phyloP scores from a whole-genome alignment of 208 protist species.

The Trypanosoma conorhini region DNA sequence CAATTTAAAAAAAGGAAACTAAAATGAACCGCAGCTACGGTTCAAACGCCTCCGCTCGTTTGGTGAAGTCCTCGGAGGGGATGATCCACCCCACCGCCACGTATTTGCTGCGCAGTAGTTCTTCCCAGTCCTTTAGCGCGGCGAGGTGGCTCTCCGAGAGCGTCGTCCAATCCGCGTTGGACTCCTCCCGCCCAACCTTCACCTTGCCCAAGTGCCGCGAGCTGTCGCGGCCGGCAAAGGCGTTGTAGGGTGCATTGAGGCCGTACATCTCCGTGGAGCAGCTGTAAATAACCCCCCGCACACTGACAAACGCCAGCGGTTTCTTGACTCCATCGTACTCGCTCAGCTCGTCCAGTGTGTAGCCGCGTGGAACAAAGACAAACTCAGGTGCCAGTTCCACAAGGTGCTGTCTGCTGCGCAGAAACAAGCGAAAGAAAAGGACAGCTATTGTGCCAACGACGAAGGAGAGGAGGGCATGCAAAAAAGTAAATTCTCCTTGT shows the following conservation, averaged over 20 bases:
- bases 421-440: constrained; percentile 22
- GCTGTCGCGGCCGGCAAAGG: constrained; percentile 85
- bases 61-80: constrained; percentile 54
- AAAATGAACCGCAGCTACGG: constrained; percentile 25
- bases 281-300: constrained; percentile 89
- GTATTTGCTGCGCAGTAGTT: constrained; percentile 83
- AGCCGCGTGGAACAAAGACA: constrained; percentile 69
- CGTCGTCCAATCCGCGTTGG: constrained; percentile 85
- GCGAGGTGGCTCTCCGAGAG: constrained; percentile 58
- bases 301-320: constrained; percentile 71
- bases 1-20: neutral
- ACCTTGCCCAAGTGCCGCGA: constrained; percentile 87
- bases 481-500: constrained; percentile 18
- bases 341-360: constrained; percentile 77
- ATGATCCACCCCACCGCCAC: constrained; percentile 74
- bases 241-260: constrained; percentile 72
- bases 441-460: constrained; percentile 12
- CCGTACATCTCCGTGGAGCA: constrained; percentile 79
- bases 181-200: constrained; percentile 71
- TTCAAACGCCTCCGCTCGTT: constrained; percentile 43
- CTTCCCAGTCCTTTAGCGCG: constrained; percentile 89
- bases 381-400: constrained; percentile 40
- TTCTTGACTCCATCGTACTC: constrained; percentile 71
- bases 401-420: constrained; percentile 44
- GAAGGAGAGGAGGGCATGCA: constrained; percentile 24